These are phyloP conservation scores for Penicillium tannophilum DNA, from an alignment of 495 filamentous ascomycete genomes.

Conservation along the genomic window DNA sequence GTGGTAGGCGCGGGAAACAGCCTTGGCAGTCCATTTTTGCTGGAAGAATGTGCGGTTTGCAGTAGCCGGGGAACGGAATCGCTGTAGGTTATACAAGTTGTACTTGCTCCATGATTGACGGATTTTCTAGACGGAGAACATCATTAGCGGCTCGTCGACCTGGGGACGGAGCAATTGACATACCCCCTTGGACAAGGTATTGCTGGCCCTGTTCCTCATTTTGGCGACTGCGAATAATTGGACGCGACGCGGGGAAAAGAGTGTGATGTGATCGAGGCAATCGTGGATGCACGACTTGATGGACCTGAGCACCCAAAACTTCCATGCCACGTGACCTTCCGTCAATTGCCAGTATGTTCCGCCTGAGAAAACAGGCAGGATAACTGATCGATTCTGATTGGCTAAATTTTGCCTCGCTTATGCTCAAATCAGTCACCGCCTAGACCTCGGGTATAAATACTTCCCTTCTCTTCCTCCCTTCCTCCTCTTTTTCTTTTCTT, in stretches of 20 bases:
- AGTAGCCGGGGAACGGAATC: conserved; percentile 43
- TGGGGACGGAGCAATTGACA: conserved; percentile 15
- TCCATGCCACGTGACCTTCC: conserved; percentile 39
- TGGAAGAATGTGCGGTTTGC: conserved; percentile 78
- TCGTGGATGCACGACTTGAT: conserved; percentile 15
- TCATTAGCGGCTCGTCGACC: conserved; percentile 15
- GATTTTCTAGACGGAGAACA: conserved; percentile 64
- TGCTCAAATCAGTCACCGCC: neutral
- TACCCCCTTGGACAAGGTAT: conserved; percentile 47
- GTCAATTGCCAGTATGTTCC: neutral
- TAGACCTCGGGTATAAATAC: conserved; percentile 28
- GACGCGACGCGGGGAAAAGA: conserved; percentile 12
- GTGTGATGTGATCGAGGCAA: conserved; percentile 2
- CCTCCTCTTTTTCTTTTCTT: conserved; percentile 50
- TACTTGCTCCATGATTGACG: conserved; percentile 98
- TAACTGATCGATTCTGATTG: conserved; percentile 7
- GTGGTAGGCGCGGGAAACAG: conserved; percentile 81
- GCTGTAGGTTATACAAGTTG: conserved; percentile 85
- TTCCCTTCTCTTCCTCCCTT: conserved; percentile 17
- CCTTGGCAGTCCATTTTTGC: conserved; percentile 94
- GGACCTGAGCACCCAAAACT: conserved; percentile 36
- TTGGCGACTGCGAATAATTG: conserved; percentile 27
- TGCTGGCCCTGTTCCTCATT: conserved; percentile 54
- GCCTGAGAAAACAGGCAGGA: conserved; percentile 11
- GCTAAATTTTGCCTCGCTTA: conserved; percentile 32